A percentile compares a stretch with the other conserved stretches of the same genome.
Evolutionary conservation across 345 rosid species (phyloP).

Genomic region (Murraya koenigii): DNA sequence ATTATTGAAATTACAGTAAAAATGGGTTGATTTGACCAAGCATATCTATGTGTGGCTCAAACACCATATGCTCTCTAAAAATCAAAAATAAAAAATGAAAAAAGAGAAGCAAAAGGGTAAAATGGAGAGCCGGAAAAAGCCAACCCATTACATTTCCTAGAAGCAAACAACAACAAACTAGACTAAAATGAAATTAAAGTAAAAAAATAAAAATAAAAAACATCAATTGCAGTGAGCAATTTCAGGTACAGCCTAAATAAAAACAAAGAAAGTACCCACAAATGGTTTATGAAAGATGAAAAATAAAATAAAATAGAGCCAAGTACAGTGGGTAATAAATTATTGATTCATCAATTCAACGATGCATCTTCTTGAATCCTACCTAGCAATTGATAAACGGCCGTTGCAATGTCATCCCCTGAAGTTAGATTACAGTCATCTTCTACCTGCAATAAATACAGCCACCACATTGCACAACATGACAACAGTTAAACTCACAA

Average conservation of each 20-base stretch:
- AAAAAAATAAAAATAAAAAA: neutral
- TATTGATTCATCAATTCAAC: constrained; percentile 16
- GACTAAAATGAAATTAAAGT: constrained; percentile 10
- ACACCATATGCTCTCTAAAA: neutral
- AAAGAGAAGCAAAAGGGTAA: neutral
- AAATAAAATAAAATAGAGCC: neutral
- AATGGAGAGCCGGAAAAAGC: neutral
- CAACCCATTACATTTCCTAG: constrained; percentile 2
- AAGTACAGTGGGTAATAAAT: constrained; percentile 22
- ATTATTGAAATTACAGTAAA: constrained; percentile 7
- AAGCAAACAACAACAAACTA: constrained; percentile 10
- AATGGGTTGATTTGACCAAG: constrained; percentile 24
- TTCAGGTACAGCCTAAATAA: constrained; percentile 21
- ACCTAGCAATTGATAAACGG: constrained; percentile 59
- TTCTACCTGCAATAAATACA: constrained; percentile 61
- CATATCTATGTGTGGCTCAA: constrained; percentile 12
- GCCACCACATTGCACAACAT: neutral
- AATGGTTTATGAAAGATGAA: constrained; percentile 6
- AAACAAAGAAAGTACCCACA: constrained; percentile 16
- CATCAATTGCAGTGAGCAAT: constrained; percentile 20
- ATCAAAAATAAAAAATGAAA: neutral
- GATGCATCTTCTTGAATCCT: constrained; percentile 54
- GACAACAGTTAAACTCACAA: too few relatives aligned
- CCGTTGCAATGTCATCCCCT: constrained; percentile 73
- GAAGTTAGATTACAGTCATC: constrained; percentile 75